Conservation (phyloP, 257 asterid genomes). For the Przewalskia tangutica region DNA sequence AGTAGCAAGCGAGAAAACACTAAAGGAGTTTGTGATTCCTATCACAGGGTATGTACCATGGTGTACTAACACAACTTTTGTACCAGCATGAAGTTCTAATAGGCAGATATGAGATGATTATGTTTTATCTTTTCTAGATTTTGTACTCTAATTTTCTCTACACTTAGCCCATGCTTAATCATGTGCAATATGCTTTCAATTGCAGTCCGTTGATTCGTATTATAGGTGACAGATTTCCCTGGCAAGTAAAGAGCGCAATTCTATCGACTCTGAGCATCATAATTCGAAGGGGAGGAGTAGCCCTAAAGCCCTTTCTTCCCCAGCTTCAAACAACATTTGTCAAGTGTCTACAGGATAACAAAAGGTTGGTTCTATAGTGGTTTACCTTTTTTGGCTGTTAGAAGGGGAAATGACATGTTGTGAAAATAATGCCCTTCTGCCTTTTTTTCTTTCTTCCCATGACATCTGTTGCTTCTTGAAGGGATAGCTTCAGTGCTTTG, state of each 20-base stretch:
- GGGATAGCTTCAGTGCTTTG: not conserved
- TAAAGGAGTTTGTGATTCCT: conserved; percentile 89
- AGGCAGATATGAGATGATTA: not conserved
- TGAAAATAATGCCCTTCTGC: not conserved
- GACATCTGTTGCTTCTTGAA: not conserved
- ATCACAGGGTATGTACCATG: conserved; percentile 72
- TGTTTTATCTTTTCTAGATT: not conserved
- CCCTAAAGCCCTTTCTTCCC: conserved; percentile 96
- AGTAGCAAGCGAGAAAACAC: conserved; percentile 80
- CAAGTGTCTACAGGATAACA: conserved; percentile 91
- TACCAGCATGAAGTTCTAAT: not conserved
- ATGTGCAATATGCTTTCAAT: not conserved
- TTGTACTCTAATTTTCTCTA: not conserved
- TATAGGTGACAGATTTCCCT: conserved; percentile 96
- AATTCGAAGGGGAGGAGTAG: conserved; percentile 85
- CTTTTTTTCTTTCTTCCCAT: not conserved
- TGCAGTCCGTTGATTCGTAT: conserved; percentile 96
- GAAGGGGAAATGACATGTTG: not conserved
- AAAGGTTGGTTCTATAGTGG: conserved; percentile 53
- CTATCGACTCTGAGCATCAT: conserved; percentile 85
- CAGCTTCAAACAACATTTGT: conserved; percentile 97
- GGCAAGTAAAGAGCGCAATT: conserved; percentile 99
- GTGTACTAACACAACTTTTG: not conserved
- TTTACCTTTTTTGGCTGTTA: not conserved
- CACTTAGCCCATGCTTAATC: not conserved